Conservation (phyloP, 2,329 filamentous ascomycete genomes). For the Botrytis porri region DNA sequence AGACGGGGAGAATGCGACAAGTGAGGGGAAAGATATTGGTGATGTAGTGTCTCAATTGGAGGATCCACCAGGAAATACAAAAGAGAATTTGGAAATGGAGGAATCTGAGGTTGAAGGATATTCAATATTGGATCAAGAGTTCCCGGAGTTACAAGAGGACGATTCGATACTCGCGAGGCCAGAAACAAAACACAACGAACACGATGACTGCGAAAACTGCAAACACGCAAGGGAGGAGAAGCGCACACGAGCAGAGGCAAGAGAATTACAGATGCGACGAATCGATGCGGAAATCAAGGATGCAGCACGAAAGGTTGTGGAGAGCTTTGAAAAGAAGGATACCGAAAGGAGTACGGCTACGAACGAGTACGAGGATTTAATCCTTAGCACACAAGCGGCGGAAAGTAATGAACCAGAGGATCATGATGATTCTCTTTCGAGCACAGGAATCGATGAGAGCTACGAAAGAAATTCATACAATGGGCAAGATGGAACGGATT, state of each 20-base stretch:
- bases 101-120: not conserved
- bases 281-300: constrained; percentile 54
- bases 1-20: constrained; percentile 27
- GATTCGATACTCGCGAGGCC: constrained; percentile 22
- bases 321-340: constrained; percentile 45
- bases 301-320: constrained; percentile 51
- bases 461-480: constrained; percentile 30
- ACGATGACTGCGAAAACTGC: constrained; percentile 19
- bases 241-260: constrained; percentile 19
- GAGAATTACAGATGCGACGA: constrained; percentile 31
- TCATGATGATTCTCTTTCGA: constrained; percentile 17
- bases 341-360: constrained; percentile 17
- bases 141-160: not conserved
- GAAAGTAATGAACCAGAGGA: constrained; percentile 32
- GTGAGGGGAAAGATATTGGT: not conserved
- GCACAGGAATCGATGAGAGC: constrained; percentile 32
- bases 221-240: constrained; percentile 26
- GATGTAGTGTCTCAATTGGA: constrained; percentile 12
- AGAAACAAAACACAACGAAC: constrained; percentile 16
- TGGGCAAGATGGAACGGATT: constrained; percentile 27
- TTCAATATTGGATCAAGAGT: constrained; percentile 3
- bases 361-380: constrained; percentile 35
- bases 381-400: constrained; percentile 38
- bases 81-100: not conserved
- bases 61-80: constrained; percentile 4